These are phyloP conservation scores for Glebionis coronaria DNA, from an alignment of 129 eudicot genomes.

Conservation along the genomic window DNA sequence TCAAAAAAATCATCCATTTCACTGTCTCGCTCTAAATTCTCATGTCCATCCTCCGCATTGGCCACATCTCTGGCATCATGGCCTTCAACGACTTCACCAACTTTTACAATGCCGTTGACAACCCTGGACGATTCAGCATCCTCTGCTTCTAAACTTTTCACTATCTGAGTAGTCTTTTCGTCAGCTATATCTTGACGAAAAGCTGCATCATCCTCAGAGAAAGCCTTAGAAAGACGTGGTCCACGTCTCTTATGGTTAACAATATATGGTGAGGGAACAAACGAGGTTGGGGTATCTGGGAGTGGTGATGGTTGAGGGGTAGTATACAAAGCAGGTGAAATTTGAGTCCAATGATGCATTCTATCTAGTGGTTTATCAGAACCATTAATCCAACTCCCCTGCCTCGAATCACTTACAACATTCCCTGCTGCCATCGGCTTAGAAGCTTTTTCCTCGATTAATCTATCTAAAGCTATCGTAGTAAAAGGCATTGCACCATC, in stretches of 20 bases:
- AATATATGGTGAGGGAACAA: conserved; percentile 71
- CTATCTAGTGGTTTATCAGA: conserved; percentile 32
- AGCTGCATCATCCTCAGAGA: conserved; percentile 50
- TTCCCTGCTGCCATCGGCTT: conserved; percentile 43
- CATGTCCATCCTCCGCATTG: conserved; percentile 29
- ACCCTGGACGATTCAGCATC: conserved; percentile 25
- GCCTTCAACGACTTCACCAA: conserved; percentile 20
- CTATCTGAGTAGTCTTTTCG: conserved; percentile 33
- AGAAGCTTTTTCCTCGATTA: conserved; percentile 54
- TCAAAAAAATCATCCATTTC: conserved; percentile 68
- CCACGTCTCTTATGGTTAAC: conserved; percentile 95
- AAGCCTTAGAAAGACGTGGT: conserved; percentile 68
- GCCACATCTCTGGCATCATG: conserved; percentile 11
- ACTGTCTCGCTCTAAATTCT: conserved; percentile 26
- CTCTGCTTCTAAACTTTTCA: conserved; percentile 36
- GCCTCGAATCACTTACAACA: conserved; percentile 24
- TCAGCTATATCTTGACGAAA: conserved; percentile 19
- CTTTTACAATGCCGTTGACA: conserved; percentile 16
- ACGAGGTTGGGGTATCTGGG: conserved; percentile 59
- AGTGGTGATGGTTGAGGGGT: conserved; percentile 70
- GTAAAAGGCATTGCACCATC: conserved; percentile 66
- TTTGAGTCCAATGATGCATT: conserved; percentile 48
- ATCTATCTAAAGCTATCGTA: conserved; percentile 63
- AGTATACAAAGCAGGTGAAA: conserved; percentile 75
- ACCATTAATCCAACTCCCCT: conserved; percentile 32